These are phyloP conservation scores for Porogramme epimiltina DNA, from an alignment of 1,284 basidiomycete genomes.

Conservation along the genomic window DNA sequence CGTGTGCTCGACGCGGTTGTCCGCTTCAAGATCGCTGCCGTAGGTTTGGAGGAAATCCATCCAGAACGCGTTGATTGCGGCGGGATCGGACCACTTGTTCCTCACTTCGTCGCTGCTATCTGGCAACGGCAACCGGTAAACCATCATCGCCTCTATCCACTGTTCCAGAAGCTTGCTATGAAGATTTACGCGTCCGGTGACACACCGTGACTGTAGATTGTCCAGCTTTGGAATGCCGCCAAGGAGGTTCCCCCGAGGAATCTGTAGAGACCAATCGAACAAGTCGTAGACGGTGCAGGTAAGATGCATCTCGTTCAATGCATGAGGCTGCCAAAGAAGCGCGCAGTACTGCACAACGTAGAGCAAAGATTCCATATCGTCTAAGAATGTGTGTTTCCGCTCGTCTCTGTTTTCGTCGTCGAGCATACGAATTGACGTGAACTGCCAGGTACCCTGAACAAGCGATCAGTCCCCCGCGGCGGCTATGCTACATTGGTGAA, in stretches of 20 bases:
- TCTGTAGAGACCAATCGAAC: neutral
- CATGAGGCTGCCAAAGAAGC: neutral
- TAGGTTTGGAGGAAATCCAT: neutral
- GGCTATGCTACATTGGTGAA: neutral
- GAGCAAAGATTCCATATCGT: constrained; percentile 9
- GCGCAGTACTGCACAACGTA: constrained; percentile 4
- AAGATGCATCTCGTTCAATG: neutral
- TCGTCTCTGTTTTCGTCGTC: neutral
- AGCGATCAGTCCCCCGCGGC: neutral
- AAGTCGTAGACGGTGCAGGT: neutral
- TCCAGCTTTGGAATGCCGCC: neutral
- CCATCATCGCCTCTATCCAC: neutral
- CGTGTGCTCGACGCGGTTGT: neutral
- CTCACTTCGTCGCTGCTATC: neutral
- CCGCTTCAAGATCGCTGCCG: neutral
- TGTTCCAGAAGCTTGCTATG: neutral
- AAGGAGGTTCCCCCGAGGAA: neutral
- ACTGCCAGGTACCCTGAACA: constrained; percentile 11
- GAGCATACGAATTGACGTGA: constrained; percentile 4
- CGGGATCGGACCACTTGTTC: neutral
- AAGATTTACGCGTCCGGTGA: neutral
- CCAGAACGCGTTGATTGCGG: neutral
- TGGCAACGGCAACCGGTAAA: neutral
- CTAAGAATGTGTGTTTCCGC: neutral
- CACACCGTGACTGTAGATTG: neutral